phyloP scores from a whole-genome alignment of 345 rosid genomes.

The Euphorbia peplus region DNA sequence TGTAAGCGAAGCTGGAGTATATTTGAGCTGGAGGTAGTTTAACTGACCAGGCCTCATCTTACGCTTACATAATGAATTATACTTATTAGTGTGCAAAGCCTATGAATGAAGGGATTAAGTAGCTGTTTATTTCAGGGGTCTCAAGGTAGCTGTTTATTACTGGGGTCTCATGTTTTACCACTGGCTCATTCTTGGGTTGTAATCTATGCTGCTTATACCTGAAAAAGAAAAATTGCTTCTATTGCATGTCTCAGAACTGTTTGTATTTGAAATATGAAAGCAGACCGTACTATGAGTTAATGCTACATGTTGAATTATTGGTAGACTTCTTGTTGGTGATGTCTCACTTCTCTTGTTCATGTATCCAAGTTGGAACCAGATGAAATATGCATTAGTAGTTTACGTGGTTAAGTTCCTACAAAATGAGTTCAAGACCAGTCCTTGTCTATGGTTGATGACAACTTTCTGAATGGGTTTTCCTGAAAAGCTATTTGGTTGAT shows the following conservation, averaged over 20 bases:
- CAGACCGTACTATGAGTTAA: not conserved
- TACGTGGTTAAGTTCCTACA: not conserved
- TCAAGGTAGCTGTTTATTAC: not conserved
- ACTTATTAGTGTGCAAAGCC: slow-evolving; percentile 2
- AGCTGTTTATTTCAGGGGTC: not conserved
- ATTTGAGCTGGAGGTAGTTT: not conserved
- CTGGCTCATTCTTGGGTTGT: slow-evolving; percentile 6
- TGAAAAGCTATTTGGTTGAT: not conserved
- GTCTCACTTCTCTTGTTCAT: not conserved
- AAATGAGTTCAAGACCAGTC: not conserved
- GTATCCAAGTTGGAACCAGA: not conserved
- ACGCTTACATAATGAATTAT: not conserved
- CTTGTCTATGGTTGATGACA: not conserved
- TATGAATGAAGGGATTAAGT: not conserved
- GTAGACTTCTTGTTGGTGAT: not conserved
- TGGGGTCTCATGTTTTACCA: not conserved
- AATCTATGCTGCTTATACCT: not conserved
- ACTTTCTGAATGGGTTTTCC: not conserved
- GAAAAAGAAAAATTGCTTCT: not conserved
- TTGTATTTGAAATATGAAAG: not conserved
- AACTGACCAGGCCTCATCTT: slow-evolving; percentile 8
- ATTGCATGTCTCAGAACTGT: not conserved
- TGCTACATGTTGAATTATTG: not conserved
- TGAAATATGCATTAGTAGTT: not conserved
- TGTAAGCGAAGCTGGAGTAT: not conserved